These are phyloP conservation scores for Kodamaea nitidulidarum DNA, from an alignment of 805 yeast genomes.

Conservation along the genomic window DNA sequence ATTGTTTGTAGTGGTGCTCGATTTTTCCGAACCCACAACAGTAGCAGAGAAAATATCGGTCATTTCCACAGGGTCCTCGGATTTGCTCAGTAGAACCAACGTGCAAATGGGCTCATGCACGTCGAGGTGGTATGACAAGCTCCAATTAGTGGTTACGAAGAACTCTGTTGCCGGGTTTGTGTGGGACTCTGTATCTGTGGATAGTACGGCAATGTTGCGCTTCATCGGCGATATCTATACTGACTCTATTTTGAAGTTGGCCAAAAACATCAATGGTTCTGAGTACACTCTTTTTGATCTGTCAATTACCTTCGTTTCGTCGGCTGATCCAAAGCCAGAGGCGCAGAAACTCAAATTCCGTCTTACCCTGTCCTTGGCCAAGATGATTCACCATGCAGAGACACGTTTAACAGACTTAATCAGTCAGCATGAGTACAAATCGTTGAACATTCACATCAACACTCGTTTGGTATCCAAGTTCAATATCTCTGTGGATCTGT, in stretches of 20 bases:
- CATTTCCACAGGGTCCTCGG: constrained; percentile 51
- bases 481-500: constrained; percentile 45
- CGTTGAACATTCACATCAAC: constrained; percentile 34
- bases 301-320: constrained; percentile 31
- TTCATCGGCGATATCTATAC: constrained; percentile 57
- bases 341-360: constrained; percentile 28
- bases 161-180: constrained; percentile 58
- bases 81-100: constrained; percentile 38
- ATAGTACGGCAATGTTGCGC: constrained; percentile 53
- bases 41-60: constrained; percentile 48
- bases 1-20: constrained; percentile 49
- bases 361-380: constrained; percentile 43
- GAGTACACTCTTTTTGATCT: constrained; percentile 52
- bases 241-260: constrained; percentile 52
- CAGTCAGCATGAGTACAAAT: constrained; percentile 53
- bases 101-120: constrained; percentile 56
- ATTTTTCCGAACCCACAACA: constrained; percentile 40
- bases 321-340: constrained; percentile 39
- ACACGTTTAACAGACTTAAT: constrained; percentile 56
- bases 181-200: constrained; percentile 57
- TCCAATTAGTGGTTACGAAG: constrained; percentile 49
- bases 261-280: constrained; percentile 53
- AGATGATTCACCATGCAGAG: constrained; percentile 51
- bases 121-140: constrained; percentile 57
- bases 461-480: constrained; percentile 36